Conservation (phyloP, 2,329 filamentous ascomycete genomes). For the Neoscytalidium dimidiatum region DNA sequence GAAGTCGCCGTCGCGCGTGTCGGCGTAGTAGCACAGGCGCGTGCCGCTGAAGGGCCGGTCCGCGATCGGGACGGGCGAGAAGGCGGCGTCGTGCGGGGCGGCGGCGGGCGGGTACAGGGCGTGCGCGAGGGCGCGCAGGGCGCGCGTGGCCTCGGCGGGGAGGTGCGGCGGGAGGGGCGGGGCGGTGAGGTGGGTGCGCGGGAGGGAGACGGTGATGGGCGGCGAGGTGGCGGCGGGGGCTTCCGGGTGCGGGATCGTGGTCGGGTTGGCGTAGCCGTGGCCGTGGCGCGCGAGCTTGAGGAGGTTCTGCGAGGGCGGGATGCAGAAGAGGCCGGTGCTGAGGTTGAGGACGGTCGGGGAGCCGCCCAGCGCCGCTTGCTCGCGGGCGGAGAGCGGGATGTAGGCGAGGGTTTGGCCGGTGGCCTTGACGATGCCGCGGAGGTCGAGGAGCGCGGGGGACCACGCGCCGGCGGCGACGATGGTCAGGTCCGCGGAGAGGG, state of each 20-base stretch:
- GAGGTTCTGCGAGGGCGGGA: constrained; percentile 58
- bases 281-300: constrained; percentile 55
- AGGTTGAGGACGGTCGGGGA: constrained; percentile 76
- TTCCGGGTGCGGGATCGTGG: constrained; percentile 50
- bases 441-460: constrained; percentile 75
- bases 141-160: constrained; percentile 34
- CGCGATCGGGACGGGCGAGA: constrained; percentile 27
- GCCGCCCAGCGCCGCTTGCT: constrained; percentile 64
- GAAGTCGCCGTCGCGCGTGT: constrained; percentile 58
- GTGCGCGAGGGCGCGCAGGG: constrained; percentile 34
- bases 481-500: constrained; percentile 67
- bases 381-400: constrained; percentile 69
- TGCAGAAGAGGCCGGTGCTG: constrained; percentile 71
- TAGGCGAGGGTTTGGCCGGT: constrained; percentile 84
- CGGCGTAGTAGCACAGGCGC: constrained; percentile 59
- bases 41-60: constrained; percentile 48
- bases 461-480: constrained; percentile 86
- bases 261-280: constrained; percentile 53
- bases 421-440: constrained; percentile 73
- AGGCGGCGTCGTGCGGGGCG: constrained; percentile 26
- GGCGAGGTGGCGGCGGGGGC: constrained; percentile 11
- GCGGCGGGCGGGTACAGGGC: constrained; percentile 25
- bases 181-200: constrained; percentile 48
- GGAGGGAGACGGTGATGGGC: constrained; percentile 50
- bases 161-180: constrained; percentile 26